Evolutionary conservation across 1,284 basidiomycete genomes (phyloP).

Genomic region (Tilletia setariae): DNA sequence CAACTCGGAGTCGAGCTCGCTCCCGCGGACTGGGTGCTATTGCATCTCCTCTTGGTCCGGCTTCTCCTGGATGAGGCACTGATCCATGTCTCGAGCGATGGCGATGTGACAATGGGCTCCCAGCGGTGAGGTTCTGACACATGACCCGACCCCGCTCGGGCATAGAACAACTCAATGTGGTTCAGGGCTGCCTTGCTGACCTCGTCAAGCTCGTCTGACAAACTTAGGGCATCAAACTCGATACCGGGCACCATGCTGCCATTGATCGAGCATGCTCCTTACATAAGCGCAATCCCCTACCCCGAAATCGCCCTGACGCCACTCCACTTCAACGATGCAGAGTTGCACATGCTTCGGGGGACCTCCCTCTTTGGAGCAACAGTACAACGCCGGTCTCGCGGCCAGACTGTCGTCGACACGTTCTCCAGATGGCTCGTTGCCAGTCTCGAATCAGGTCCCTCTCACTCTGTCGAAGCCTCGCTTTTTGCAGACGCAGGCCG

Average conservation of each 20-base stretch:
- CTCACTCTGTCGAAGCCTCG: background rate
- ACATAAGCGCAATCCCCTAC: constrained; percentile 8
- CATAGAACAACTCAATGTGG: background rate
- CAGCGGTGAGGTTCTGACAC: no score
- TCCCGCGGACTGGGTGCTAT: background rate
- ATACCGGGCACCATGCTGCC: background rate
- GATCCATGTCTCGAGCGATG: background rate
- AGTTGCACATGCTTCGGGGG: constrained; percentile 3
- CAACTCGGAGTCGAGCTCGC: background rate
- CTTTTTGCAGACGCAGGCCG: background rate
- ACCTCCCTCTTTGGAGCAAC: constrained; percentile 5
- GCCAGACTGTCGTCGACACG: background rate
- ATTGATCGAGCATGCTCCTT: background rate
- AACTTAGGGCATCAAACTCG: background rate
- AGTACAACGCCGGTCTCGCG: background rate
- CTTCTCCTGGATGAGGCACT: background rate
- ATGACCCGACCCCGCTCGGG: no score
- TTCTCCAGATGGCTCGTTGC: background rate
- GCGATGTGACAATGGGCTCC: background rate
- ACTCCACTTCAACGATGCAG: constrained; percentile 1
- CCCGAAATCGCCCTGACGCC: constrained; percentile 7
- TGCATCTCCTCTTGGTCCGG: constrained; percentile 5
- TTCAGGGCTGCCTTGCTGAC: background rate
- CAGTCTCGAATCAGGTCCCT: no score
- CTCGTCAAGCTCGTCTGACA: background rate